These are phyloP conservation scores for Ceratobasidium sp. DNA, from an alignment of 1,284 basidiomycete genomes.

Conservation along the genomic window DNA sequence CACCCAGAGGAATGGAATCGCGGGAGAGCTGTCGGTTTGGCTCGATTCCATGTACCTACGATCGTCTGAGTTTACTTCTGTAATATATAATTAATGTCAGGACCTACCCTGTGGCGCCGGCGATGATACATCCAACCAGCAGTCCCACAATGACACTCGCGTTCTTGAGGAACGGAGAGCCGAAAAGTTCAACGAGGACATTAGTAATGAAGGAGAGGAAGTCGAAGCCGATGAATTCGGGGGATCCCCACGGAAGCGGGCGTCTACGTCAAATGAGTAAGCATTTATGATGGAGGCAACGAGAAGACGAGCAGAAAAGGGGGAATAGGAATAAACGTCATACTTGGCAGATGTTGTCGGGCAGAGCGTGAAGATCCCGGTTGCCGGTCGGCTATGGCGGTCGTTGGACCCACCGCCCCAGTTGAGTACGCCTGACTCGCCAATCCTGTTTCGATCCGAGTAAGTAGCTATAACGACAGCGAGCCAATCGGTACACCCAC, in stretches of 20 bases:
- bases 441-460: constrained; percentile 56
- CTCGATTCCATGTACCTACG: constrained; percentile 53
- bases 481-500: background rate
- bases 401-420: constrained; percentile 84
- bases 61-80: background rate
- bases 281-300: constrained; percentile 34
- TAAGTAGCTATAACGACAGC: background rate
- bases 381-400: constrained; percentile 64
- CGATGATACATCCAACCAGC: constrained; percentile 77
- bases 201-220: constrained; percentile 83
- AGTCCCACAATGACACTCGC: constrained; percentile 74
- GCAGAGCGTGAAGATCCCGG: constrained; percentile 72
- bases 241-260: constrained; percentile 69
- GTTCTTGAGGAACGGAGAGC: constrained; percentile 81
- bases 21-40: constrained; percentile 67
- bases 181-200: constrained; percentile 74
- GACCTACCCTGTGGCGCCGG: constrained; percentile 77
- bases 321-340: constrained; percentile 42
- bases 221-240: constrained; percentile 83
- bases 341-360: constrained; percentile 64
- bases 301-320: constrained; percentile 51
- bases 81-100: constrained; percentile 49
- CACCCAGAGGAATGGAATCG: constrained; percentile 84
- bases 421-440: constrained; percentile 70
- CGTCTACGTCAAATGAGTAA: background rate